phyloP scores from a whole-genome alignment of 2,329 filamentous ascomycete species.

The Cladophialophora psammophila region DNA sequence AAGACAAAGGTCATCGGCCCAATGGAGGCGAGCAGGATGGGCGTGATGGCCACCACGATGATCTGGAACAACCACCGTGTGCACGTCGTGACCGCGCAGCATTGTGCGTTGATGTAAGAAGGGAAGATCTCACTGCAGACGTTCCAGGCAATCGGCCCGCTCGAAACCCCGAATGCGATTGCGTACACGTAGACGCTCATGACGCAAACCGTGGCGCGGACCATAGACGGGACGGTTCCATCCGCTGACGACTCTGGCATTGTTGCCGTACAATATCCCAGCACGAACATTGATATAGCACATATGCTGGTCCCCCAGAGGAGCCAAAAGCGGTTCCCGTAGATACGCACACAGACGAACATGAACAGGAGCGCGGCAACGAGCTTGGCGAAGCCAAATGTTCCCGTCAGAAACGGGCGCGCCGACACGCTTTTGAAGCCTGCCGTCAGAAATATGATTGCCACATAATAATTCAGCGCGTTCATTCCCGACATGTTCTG shows the following conservation, averaged over 20 bases:
- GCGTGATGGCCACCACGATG: slow-evolving; percentile 32
- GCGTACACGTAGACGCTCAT: slow-evolving; percentile 32
- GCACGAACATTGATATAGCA: slow-evolving; percentile 29
- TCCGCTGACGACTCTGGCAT: slow-evolving; percentile 3
- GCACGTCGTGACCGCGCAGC: slow-evolving; percentile 33
- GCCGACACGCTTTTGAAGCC: slow-evolving; percentile 26
- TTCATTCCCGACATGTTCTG: slow-evolving; percentile 33
- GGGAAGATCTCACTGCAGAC: slow-evolving; percentile 36
- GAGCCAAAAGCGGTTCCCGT: slow-evolving; percentile 32
- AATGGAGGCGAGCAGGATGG: slow-evolving; percentile 29
- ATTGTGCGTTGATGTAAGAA: slow-evolving; percentile 25
- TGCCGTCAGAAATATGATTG: slow-evolving; percentile 29
- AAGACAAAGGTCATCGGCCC: slow-evolving; percentile 30
- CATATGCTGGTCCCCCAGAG: slow-evolving; percentile 27
- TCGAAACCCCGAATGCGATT: slow-evolving; percentile 30
- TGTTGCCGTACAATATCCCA: slow-evolving; percentile 25
- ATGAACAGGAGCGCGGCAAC: slow-evolving; percentile 28
- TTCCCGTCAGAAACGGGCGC: slow-evolving; percentile 30
- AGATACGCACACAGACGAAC: slow-evolving; percentile 32
- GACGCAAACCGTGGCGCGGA: slow-evolving; percentile 20
- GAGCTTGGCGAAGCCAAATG: slow-evolving; percentile 33
- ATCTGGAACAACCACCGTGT: slow-evolving; percentile 34
- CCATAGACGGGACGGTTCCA: background rate
- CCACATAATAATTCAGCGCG: slow-evolving; percentile 33
- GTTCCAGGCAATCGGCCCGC: slow-evolving; percentile 34